These are phyloP conservation scores for Fraxinus anomala DNA, from an alignment of 257 asterid genomes.

Conservation along the genomic window DNA sequence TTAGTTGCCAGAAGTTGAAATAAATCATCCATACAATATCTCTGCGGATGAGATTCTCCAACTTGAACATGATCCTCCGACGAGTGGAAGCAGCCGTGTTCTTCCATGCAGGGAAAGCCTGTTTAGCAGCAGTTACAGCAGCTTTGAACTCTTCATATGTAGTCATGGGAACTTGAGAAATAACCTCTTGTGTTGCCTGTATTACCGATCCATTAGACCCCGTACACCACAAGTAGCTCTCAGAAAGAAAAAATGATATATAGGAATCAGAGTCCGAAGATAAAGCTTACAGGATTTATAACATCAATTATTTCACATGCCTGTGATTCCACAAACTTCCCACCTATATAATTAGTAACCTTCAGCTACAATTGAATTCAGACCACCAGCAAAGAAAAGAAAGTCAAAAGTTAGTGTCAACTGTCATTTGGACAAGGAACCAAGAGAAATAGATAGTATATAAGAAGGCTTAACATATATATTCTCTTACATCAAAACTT, in stretches of 20 bases:
- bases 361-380: constrained; percentile 23
- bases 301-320: constrained; percentile 38
- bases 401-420: not conserved
- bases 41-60: constrained; percentile 47
- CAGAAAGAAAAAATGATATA: constrained; percentile 6
- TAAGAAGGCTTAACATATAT: not conserved
- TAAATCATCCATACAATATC: constrained; percentile 39
- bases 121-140: constrained; percentile 46
- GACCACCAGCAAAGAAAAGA: constrained; percentile 17
- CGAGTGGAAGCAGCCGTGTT: constrained; percentile 41
- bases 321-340: constrained; percentile 43
- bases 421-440: constrained; percentile 5
- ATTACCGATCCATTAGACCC: not conserved
- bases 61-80: constrained; percentile 48
- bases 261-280: not conserved
- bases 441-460: not conserved
- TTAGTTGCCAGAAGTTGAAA: constrained; percentile 8
- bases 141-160: constrained; percentile 47
- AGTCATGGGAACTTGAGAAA: constrained; percentile 46
- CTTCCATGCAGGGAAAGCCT: constrained; percentile 47
- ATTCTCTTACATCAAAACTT: constrained; percentile 18
- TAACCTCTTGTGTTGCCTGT: constrained; percentile 55
- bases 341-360: constrained; percentile 45
- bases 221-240: constrained; percentile 1
- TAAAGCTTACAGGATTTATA: constrained; percentile 44